These are phyloP conservation scores for Monosporascus sp. DNA, from an alignment of 2,329 filamentous ascomycete genomes.

Conservation along the genomic window DNA sequence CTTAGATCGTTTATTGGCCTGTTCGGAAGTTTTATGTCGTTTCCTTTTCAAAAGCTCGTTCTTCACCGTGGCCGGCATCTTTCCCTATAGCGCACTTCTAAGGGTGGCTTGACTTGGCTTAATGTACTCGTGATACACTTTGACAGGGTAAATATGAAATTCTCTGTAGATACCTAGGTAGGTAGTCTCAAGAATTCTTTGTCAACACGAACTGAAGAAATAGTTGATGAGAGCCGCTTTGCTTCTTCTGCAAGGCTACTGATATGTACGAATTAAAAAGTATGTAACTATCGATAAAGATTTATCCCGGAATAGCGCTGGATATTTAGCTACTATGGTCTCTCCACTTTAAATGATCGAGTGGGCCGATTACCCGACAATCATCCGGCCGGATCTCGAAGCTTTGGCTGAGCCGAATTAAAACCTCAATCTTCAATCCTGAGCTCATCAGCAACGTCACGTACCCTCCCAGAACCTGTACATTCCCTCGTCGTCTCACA, in stretches of 20 bases:
- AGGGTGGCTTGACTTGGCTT: too few relatives aligned
- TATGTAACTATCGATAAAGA: too few relatives aligned
- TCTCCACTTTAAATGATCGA: too few relatives aligned
- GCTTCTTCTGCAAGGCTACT: too few relatives aligned
- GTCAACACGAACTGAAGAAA: too few relatives aligned
- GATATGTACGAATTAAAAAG: too few relatives aligned
- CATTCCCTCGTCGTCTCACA: slow-evolving; percentile 59
- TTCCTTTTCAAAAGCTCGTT: slow-evolving; percentile 47
- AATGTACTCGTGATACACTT: too few relatives aligned
- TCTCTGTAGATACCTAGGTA: neutral
- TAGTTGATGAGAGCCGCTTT: too few relatives aligned
- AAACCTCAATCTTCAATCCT: slow-evolving; percentile 30
- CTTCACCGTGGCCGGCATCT: slow-evolving; percentile 23
- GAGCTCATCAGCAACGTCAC: slow-evolving; percentile 31
- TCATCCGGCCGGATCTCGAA: neutral
- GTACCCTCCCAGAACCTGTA: slow-evolving; percentile 34
- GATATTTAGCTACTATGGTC: too few relatives aligned
- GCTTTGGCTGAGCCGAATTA: slow-evolving; percentile 20
- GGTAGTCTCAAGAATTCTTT: neutral
- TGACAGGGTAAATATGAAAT: neutral
- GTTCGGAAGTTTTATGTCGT: slow-evolving; percentile 36
- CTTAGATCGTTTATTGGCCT: slow-evolving; percentile 46
- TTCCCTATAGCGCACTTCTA: too few relatives aligned
- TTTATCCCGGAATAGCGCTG: too few relatives aligned
- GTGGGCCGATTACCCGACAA: neutral